Evolutionary conservation across 2,329 filamentous ascomycete species (phyloP).

Genomic region (Penicillium janthinellum): DNA sequence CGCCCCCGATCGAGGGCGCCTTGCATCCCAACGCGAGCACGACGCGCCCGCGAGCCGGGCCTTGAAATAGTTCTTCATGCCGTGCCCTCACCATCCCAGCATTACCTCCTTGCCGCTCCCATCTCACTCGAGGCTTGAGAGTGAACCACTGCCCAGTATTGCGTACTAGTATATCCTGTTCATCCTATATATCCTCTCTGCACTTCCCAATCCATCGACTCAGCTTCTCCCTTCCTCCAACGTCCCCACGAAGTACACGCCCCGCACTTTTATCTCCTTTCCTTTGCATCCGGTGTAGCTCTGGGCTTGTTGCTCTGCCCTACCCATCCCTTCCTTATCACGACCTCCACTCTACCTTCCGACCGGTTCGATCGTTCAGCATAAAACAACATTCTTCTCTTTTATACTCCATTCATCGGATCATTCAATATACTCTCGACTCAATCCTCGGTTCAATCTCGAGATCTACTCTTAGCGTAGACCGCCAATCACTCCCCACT

Average conservation of each 20-base stretch:
- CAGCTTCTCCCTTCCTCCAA: background rate
- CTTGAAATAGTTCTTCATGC: slow-evolving; percentile 24
- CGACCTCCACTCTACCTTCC: background rate
- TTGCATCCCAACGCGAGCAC: slow-evolving; percentile 26
- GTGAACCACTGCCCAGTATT: background rate
- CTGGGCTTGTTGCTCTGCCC: background rate
- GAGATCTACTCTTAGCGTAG: slow-evolving; percentile 7
- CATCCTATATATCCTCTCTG: slow-evolving; percentile 1
- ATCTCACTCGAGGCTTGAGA: background rate
- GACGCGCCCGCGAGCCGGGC: slow-evolving; percentile 7
- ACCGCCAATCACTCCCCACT: slow-evolving; percentile 27
- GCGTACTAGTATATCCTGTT: background rate
- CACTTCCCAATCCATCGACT: background rate
- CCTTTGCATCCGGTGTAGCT: background rate
- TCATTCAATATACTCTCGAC: background rate
- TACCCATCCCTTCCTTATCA: background rate
- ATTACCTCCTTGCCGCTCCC: background rate
- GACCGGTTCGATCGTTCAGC: background rate
- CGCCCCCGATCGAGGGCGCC: slow-evolving; percentile 13
- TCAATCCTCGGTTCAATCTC: background rate
- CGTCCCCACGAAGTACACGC: background rate
- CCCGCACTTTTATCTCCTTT: background rate
- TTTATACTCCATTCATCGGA: background rate
- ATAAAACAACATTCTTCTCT: background rate
- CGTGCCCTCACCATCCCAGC: slow-evolving; percentile 10